A percentile compares a stretch with the other conserved stretches of the same genome.
Conservation (phyloP, 441 rosid species). For the Erodium chrysanthum region DNA sequence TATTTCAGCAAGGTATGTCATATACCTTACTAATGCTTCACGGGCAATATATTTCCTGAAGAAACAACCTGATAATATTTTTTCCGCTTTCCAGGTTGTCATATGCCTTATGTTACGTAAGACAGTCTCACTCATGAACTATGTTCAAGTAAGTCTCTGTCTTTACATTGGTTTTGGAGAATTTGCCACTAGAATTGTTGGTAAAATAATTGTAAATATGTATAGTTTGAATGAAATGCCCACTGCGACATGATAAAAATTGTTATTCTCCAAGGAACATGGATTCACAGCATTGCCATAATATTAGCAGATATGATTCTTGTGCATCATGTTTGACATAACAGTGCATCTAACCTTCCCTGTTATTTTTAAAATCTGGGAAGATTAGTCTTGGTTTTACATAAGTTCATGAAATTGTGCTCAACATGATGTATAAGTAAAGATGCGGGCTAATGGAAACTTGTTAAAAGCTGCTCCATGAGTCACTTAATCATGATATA, state of each 20-base stretch:
- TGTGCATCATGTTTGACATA: not conserved
- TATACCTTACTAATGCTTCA: not conserved
- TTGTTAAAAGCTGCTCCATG: not conserved
- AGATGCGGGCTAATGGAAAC: not conserved
- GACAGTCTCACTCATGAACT: conserved; percentile 75
- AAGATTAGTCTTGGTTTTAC: not conserved
- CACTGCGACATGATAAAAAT: not conserved
- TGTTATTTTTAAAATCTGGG: not conserved
- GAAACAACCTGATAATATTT: conserved; percentile 21
- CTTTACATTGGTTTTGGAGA: conserved; percentile 9
- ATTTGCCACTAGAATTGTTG: not conserved
- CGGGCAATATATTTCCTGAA: not conserved
- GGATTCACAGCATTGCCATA: not conserved
- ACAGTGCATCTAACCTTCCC: not conserved
- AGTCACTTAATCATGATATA: not conserved
- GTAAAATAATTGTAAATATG: not conserved
- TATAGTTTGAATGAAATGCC: not conserved
- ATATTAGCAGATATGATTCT: not conserved
- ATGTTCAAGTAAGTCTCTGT: conserved; percentile 60
- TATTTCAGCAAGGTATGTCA: conserved; percentile 81
- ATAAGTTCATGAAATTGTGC: not conserved
- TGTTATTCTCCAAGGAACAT: not conserved
- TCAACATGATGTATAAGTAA: not conserved
- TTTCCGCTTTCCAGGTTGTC: conserved; percentile 49
- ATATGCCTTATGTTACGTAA: conserved; percentile 84